These are phyloP conservation scores for Exophiala alcalophila DNA, from an alignment of 2,329 filamentous ascomycete genomes.

Conservation along the genomic window DNA sequence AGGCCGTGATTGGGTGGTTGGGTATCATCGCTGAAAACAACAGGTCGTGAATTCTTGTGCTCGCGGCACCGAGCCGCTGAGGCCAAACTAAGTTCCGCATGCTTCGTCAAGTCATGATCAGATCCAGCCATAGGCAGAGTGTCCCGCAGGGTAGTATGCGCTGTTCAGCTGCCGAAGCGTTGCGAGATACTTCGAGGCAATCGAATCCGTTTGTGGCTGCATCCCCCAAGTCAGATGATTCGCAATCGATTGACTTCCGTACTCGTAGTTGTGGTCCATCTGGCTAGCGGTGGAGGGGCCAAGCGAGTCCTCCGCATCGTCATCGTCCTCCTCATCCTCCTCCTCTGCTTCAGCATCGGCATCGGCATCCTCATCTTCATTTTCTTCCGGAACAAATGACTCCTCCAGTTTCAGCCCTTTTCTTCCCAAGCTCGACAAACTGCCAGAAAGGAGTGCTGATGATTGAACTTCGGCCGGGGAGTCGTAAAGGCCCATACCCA, in stretches of 20 bases:
- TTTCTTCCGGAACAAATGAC: constrained; percentile 32
- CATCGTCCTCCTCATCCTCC: constrained; percentile 8
- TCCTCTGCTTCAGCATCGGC: constrained; percentile 29
- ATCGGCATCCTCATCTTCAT: constrained; percentile 34
- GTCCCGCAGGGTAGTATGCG: constrained; percentile 19
- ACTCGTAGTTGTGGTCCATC: no score
- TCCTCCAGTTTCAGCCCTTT: constrained; percentile 31
- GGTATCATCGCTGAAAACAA: constrained; percentile 17
- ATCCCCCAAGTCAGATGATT: constrained; percentile 14
- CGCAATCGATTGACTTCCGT: constrained; percentile 18
- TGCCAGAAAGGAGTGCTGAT: constrained; percentile 24
- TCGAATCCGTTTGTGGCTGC: constrained; percentile 14
- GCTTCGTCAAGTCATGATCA: constrained; percentile 22
- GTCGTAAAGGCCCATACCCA: constrained; percentile 32
- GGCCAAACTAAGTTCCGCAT: no score
- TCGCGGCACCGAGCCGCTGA: no score
- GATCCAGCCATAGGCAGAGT: constrained; percentile 19
- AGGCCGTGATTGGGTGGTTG: constrained; percentile 1
- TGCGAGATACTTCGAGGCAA: constrained; percentile 21
- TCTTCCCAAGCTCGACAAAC: constrained; percentile 6
- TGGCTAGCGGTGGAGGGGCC: not conserved
- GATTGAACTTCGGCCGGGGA: constrained; percentile 30
- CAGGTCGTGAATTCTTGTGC: constrained; percentile 7
- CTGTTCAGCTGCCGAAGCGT: constrained; percentile 25
- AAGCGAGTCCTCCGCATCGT: not conserved